Base-by-base conservation (phyloP, 1,139 yeast genomes). In the Sugiyamaella paludigena region DNA sequence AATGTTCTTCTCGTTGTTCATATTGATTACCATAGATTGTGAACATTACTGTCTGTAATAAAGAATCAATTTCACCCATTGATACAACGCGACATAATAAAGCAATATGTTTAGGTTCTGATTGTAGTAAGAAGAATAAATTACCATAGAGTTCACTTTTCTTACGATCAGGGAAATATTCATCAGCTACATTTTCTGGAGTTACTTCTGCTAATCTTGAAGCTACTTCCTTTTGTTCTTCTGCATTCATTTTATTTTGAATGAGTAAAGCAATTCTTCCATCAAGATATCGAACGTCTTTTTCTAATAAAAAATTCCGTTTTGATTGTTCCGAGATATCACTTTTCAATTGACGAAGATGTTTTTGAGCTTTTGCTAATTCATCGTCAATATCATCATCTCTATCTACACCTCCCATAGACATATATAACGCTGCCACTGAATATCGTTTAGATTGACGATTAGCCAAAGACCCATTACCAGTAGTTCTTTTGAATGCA, bases 21-120 rank as follows among this genome's bases (percentile, higher is more conserved):
- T 71, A 70, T 57, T 71, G 75, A 52, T 71, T 71, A 13, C 75
- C 75, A 50, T 67, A 72, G 45, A 71, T 66, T n/a, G 72, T 69
- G 56, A 71, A 71, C 74, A 71, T 71, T 52, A 71, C 73, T 1
- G 73, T 71, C 47, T 70, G 74, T 9, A 71, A 61, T 45, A 71
- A 59, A 10, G 70, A 65, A 51, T 71, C 75, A 35, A 71, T 69
- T 49, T 71, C 74, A 3, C 67, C 63, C 65, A 71, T 65, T 10
- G 69, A 58, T n/a, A 71, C 71, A 28, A 62, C 58, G 10, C 69
- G 57, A 48, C 73, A 69, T 29, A 71, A 59, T 29, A 58, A 47
- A 1, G 75, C 73, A 48, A 71, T 68, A 47, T 70, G 70, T 40
- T 65, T 60, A 4, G 75, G 75, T 48, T 71, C 74, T 28, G 68